A percentile compares a stretch with the other conserved stretches of the same genome.
phyloP scores from a whole-genome alignment of 2,329 filamentous ascomycete species.

The Pseudopyrenochaeta lycopersici region DNA sequence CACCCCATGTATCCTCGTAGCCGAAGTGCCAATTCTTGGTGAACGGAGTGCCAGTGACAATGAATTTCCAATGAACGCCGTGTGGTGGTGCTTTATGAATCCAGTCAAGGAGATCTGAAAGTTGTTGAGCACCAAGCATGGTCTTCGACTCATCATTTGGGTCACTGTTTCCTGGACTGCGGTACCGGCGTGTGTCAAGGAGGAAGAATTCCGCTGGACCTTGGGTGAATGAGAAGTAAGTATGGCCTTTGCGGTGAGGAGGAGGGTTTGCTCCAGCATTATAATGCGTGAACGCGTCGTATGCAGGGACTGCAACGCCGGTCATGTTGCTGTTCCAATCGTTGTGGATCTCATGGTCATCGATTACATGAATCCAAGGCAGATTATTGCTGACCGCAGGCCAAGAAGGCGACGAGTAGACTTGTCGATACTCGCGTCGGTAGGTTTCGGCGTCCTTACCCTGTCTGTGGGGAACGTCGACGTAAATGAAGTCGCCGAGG shows the following conservation, averaged over 20 bases:
- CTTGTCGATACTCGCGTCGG: conserved; percentile 88
- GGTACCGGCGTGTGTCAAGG: conserved; percentile 88
- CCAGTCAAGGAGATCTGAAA: conserved; percentile 81
- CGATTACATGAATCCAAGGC: conserved; percentile 97
- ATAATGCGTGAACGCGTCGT: conserved; percentile 87
- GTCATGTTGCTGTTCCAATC: conserved; percentile 89
- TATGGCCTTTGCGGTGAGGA: conserved; percentile 68
- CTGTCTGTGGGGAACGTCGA: conserved; percentile 85
- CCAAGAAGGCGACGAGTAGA: conserved; percentile 98
- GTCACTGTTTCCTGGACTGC: conserved; percentile 72
- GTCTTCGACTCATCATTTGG: conserved; percentile 74
- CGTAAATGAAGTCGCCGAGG: conserved; percentile 88
- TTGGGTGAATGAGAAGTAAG: conserved; percentile 89
- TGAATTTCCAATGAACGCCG: conserved; percentile 91
- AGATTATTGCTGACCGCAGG: conserved; percentile 74
- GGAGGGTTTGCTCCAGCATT: conserved; percentile 88
- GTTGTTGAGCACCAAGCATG: conserved; percentile 84
- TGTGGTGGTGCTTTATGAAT: conserved; percentile 74
- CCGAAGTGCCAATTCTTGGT: conserved; percentile 98
- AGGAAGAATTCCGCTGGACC: conserved; percentile 95
- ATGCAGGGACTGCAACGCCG: conserved; percentile 79
- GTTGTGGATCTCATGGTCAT: conserved; percentile 96
- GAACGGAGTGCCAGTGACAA: conserved; percentile 90
- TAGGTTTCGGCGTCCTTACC: conserved; percentile 79
- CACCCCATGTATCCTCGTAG: conserved; percentile 90